These are phyloP conservation scores for Eurotiales sp. DNA, from an alignment of 2,329 filamentous ascomycete species.

Conservation along the genomic window DNA sequence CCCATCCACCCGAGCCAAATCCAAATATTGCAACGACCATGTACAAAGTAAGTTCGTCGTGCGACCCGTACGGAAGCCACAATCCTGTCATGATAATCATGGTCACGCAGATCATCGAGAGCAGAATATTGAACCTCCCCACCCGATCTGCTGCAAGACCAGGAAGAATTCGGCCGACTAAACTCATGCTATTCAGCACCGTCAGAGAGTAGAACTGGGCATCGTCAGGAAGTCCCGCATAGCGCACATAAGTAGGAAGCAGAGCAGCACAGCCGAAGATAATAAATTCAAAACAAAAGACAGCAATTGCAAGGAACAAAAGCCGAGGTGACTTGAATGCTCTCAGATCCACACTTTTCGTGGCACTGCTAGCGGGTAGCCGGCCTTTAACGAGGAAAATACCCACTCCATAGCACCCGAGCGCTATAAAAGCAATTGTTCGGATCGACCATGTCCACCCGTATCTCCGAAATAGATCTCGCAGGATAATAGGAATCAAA, in stretches of 20 bases:
- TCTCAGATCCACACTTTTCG: constrained; percentile 36
- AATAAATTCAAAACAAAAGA: constrained; percentile 49
- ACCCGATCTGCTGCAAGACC: constrained; percentile 42
- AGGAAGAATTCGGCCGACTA: constrained; percentile 43
- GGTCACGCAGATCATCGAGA: constrained; percentile 33
- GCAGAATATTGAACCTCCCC: constrained; percentile 46
- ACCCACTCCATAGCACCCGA: constrained; percentile 30
- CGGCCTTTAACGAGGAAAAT: constrained; percentile 33
- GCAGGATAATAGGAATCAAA: constrained; percentile 34
- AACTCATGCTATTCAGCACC: constrained; percentile 42
- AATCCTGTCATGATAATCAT: constrained; percentile 41
- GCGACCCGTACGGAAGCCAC: constrained; percentile 46
- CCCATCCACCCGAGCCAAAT: constrained; percentile 48
- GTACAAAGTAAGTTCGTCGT: constrained; percentile 39
- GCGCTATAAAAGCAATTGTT: constrained; percentile 33
- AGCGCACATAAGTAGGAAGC: constrained; percentile 44
- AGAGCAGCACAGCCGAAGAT: constrained; percentile 48
- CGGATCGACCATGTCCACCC: constrained; percentile 37
- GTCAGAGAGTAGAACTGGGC: constrained; percentile 45
- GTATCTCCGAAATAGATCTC: constrained; percentile 26
- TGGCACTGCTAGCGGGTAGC: constrained; percentile 25
- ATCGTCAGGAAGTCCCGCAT: constrained; percentile 34
- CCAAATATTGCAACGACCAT: constrained; percentile 47
- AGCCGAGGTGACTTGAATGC: constrained; percentile 43
- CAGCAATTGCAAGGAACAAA: constrained; percentile 38